Percentiles rank a stretch among this genome's conserved stretches.
Conservation (phyloP, 1,139 yeast species). For the Geotrichum cucujoidarum region DNA sequence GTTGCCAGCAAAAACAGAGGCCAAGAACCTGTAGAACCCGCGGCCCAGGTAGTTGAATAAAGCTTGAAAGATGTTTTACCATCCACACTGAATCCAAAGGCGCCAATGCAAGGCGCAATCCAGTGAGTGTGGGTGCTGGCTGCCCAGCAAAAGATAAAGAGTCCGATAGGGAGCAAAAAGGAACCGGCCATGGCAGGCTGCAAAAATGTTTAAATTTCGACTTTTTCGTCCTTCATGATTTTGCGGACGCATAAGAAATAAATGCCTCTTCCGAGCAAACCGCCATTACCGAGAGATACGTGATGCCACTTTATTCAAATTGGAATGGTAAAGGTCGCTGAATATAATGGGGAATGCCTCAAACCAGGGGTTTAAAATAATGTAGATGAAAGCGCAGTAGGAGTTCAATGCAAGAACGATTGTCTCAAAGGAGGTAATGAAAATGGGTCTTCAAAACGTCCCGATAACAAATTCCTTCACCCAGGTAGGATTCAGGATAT, state of each 20-base stretch:
- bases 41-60: slow-evolving; percentile 65
- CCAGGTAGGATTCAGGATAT: slow-evolving; percentile 23
- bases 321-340: slow-evolving; percentile 43
- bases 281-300: slow-evolving; percentile 43
- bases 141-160: slow-evolving; percentile 82
- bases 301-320: slow-evolving; percentile 48
- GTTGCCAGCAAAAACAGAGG: slow-evolving; percentile 55
- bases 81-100: slow-evolving; percentile 73
- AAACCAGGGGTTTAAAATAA: slow-evolving; percentile 53
- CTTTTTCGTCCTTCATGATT: not conserved
- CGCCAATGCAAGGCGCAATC: slow-evolving; percentile 74
- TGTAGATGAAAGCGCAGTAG: slow-evolving; percentile 52
- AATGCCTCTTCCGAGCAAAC: slow-evolving; percentile 28
- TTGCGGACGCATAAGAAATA: slow-evolving; percentile 15
- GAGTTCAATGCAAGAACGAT: slow-evolving; percentile 38
- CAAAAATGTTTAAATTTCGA: slow-evolving; percentile 20
- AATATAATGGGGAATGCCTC: slow-evolving; percentile 60
- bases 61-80: slow-evolving; percentile 67
- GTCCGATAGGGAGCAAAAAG: slow-evolving; percentile 56
- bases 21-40: slow-evolving; percentile 66
- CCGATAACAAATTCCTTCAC: slow-evolving; percentile 34
- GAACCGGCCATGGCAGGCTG: slow-evolving; percentile 47
- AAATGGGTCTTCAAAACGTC: slow-evolving; percentile 48
- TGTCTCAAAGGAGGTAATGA: slow-evolving; percentile 36
- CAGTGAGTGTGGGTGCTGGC: slow-evolving; percentile 59